Evolutionary conservation across 2,329 filamentous ascomycete genomes (phyloP), one percentile per base, ranked within the genome.

Genomic region (Ophiostoma sp.): DNA sequence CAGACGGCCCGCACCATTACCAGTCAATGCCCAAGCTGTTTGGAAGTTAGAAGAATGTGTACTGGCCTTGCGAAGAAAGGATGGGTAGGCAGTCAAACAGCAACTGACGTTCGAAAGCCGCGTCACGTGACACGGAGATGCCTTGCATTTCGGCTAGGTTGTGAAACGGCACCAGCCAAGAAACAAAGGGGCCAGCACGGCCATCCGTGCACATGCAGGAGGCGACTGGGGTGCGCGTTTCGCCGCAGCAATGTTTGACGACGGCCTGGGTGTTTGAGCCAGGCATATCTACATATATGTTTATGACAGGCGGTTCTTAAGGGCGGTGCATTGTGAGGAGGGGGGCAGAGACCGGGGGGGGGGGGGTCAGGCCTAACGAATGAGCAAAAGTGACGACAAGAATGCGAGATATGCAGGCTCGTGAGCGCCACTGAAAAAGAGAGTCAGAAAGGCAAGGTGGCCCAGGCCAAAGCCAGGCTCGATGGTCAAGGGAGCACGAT

Each of bases 91-190:
- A 40, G 11, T 55, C 18, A 36, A 18, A 3, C 7, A 58, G 18
- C 9, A 16, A 60, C 38, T 16, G 36, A n/a, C 36, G 12, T 38
- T 62, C 14, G 18, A 9, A 63, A 5, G 8, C 12, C 5, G 8
- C 7, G 8, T 41, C 60, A 63, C 60, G 60, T 63, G 60, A 63
- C 8, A 27, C 60, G 40, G 60, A 42, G 68, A 67, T 14, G 60
- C 16, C 5, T 45, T 55, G 49, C 62, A 65, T 69, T 69, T 64
- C 38, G 65, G 45, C 65, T 49, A 49, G 38, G 45, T n/a, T 67
- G 60, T 67, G 66, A 67, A 67, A 67, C 66, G 44, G n/a, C 62
- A 52, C 36, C 27, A 14, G 12, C 11, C 18, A 5, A 62, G 49
- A 47, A 42, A 63, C 42, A 27, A 47, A 41, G 36, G 55, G 66